Conservation (phyloP, 108 stramenopile species). For the Hondaea fermentalgiana region DNA sequence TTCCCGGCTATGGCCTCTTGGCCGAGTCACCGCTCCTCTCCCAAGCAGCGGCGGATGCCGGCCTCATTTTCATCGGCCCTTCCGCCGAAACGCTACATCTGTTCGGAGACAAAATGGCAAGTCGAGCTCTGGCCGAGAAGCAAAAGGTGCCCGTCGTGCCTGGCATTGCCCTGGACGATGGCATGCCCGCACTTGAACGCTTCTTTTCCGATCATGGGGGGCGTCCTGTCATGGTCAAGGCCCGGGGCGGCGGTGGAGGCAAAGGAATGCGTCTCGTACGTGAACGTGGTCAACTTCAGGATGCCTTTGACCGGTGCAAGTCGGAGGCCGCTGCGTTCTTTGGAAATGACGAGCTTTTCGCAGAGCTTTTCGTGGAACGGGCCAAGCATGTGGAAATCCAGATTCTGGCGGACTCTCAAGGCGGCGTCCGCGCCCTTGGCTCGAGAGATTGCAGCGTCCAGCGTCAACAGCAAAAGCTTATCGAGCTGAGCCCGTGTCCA, state of each 20-base stretch:
- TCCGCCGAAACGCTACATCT: conserved; percentile 63
- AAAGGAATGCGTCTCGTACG: conserved; percentile 85
- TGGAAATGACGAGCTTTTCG: conserved; percentile 82
- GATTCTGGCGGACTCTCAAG: conserved; percentile 81
- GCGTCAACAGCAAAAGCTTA: conserved; percentile 92
- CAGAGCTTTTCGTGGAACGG: conserved; percentile 77
- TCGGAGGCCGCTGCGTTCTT: conserved; percentile 81
- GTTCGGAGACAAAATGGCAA: conserved; percentile 84
- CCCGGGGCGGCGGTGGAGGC: conserved; percentile 88
- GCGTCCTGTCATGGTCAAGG: conserved; percentile 94
- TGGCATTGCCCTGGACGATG: conserved; percentile 41
- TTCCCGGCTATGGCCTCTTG: conserved; percentile 75
- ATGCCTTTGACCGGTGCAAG: conserved; percentile 58
- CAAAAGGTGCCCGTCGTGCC: conserved; percentile 77
- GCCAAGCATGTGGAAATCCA: conserved; percentile 95
- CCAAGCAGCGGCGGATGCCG: conserved; percentile 56
- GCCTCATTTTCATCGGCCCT: conserved; percentile 76
- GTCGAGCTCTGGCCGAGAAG: conserved; percentile 70
- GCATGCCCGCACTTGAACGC: not conserved
- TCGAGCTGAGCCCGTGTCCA: conserved; percentile 82
- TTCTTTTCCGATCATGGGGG: conserved; percentile 66
- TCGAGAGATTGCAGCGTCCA: conserved; percentile 96
- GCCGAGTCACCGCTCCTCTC: conserved; percentile 69
- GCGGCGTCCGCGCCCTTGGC: conserved; percentile 78
- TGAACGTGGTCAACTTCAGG: conserved; percentile 48